These are phyloP conservation scores for Aspergillus pseudoterreus DNA, from an alignment of 2,329 filamentous ascomycete species.

Conservation along the genomic window DNA sequence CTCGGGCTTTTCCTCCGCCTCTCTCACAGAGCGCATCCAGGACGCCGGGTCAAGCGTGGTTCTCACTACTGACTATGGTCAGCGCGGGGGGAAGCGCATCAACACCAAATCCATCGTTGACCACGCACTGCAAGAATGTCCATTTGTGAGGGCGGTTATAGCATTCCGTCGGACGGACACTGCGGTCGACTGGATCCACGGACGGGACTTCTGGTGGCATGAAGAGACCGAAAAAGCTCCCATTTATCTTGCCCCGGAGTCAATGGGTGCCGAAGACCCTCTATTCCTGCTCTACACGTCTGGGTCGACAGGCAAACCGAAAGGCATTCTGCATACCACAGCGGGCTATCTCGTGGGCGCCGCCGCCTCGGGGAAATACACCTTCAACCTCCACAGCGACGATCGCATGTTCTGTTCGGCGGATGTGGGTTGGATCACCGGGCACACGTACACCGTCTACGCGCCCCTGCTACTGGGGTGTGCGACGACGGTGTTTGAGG, in stretches of 20 bases:
- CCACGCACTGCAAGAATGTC: conserved; percentile 1
- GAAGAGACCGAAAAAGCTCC: conserved; percentile 61
- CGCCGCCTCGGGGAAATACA: conserved; percentile 87
- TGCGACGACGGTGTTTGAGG: conserved; percentile 90
- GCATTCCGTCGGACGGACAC: not conserved
- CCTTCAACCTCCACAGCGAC: conserved; percentile 82
- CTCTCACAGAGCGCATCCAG: conserved; percentile 82
- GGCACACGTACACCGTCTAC: conserved; percentile 94
- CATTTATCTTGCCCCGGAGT: conserved; percentile 75
- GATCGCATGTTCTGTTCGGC: conserved; percentile 93
- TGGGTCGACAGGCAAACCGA: conserved; percentile 93
- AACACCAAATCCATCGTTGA: not conserved
- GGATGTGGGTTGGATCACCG: conserved; percentile 96
- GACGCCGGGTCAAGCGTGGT: conserved; percentile 84
- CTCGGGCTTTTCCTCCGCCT: conserved; percentile 91
- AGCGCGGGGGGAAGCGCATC: conserved; percentile 30
- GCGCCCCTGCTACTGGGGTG: conserved; percentile 85
- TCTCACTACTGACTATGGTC: conserved; percentile 62
- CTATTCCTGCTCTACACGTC: conserved; percentile 95
- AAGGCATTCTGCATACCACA: conserved; percentile 95
- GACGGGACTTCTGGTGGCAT: conserved; percentile 46
- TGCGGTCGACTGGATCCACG: conserved; percentile 54
- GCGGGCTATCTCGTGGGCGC: conserved; percentile 85
- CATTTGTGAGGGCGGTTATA: not conserved
- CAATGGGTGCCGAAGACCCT: conserved; percentile 63